Percentiles rank a stretch among this genome's conserved stretches.
phyloP scores from a whole-genome alignment of 345 rosid genomes.

The Salix exigua region DNA sequence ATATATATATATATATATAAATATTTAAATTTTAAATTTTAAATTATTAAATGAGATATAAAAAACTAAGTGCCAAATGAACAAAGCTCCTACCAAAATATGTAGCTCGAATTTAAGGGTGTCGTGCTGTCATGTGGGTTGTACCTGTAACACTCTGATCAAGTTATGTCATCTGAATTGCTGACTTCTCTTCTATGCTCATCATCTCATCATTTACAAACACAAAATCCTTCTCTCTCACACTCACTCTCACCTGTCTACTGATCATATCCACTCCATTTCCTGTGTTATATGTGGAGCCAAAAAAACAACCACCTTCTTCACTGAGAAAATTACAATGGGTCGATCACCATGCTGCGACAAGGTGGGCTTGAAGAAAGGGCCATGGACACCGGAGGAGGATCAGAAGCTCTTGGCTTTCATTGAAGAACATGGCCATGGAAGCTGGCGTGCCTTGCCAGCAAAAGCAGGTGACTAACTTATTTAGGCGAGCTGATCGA shows the following conservation, averaged over 20 bases:
- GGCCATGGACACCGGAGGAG: conserved; percentile 96
- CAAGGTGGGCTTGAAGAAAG: conserved; percentile 86
- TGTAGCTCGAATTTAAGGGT: conserved; percentile 15
- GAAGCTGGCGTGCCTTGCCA: conserved; percentile 93
- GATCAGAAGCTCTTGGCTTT: conserved; percentile 89
- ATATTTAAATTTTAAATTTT: too few species aligned
- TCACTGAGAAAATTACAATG: conserved; percentile 19
- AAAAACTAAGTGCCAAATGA: too few species aligned
- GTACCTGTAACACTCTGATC: conserved; percentile 16
- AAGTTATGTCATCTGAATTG: conserved; percentile 37
- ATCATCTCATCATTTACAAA: conserved; percentile 28
- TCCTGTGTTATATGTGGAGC: conserved; percentile 21
- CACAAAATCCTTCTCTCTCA: conserved; percentile 15
- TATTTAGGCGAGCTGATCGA: not conserved
- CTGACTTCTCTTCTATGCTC: conserved; percentile 41
- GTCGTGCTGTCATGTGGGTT: conserved; percentile 22
- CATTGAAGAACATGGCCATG: conserved; percentile 90
- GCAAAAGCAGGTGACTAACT: conserved; percentile 66
- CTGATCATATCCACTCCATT: conserved; percentile 1
- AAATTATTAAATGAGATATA: too few species aligned
- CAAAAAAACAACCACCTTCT: conserved; percentile 8
- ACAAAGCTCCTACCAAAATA: too few species aligned
- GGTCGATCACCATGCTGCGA: conserved; percentile 39
- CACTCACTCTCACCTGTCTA: not conserved
- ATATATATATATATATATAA: too few species aligned